These are phyloP conservation scores for Epichloe gansuensis DNA, from an alignment of 2,329 filamentous ascomycete species.

Conservation along the genomic window DNA sequence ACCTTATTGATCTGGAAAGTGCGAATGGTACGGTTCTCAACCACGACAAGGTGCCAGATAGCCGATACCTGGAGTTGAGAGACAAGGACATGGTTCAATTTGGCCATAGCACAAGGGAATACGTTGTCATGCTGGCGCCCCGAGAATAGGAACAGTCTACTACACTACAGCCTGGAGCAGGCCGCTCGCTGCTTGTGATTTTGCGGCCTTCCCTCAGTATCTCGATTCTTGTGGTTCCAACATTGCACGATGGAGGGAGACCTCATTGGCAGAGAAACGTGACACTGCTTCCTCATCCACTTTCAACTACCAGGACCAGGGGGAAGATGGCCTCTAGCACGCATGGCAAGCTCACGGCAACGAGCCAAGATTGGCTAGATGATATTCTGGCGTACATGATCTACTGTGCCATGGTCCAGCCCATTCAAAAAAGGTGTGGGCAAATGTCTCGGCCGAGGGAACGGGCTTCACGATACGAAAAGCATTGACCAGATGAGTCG, in stretches of 20 bases:
- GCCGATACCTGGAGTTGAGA: slow-evolving; percentile 72
- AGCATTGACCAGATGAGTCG: not conserved
- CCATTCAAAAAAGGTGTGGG: not conserved
- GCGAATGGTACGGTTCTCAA: slow-evolving; percentile 84
- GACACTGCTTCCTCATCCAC: no score
- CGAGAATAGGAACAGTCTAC: slow-evolving; percentile 20
- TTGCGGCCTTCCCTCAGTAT: no score
- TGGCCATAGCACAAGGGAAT: slow-evolving; percentile 79
- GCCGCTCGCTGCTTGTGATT: no score
- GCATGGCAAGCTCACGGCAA: not conserved
- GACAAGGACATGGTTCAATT: slow-evolving; percentile 85
- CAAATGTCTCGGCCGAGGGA: not conserved
- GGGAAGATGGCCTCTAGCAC: no score
- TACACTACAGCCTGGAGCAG: not conserved
- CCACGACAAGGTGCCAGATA: slow-evolving; percentile 55
- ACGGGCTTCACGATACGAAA: not conserved
- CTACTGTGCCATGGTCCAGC: not conserved
- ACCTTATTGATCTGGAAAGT: slow-evolving; percentile 86
- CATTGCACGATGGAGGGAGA: no score
- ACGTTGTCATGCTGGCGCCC: slow-evolving; percentile 77
- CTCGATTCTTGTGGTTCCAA: no score
- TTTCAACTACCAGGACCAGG: no score
- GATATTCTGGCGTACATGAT: not conserved
- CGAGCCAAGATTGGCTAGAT: not conserved
- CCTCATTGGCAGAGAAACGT: no score